phyloP scores from a whole-genome alignment of 2,329 filamentous ascomycete species.

The Beauveria rudraprayagi region DNA sequence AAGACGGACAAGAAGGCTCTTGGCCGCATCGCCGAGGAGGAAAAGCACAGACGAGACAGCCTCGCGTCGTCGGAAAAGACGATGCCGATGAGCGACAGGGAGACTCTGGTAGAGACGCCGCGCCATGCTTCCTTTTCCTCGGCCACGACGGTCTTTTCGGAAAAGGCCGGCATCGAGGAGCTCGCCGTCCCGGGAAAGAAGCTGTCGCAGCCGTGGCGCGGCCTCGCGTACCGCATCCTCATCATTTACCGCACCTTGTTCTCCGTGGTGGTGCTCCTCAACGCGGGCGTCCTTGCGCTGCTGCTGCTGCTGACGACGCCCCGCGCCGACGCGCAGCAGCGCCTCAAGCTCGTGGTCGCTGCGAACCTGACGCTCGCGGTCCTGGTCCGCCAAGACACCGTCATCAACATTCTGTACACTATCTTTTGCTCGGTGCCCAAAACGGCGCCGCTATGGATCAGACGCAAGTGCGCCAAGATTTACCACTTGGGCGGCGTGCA shows the following conservation, averaged over 20 bases:
- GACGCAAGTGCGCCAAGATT: slow-evolving; percentile 40
- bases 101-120: slow-evolving; percentile 20
- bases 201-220: slow-evolving; percentile 29
- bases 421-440: slow-evolving; percentile 38
- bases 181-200: slow-evolving; percentile 33
- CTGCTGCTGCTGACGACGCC: slow-evolving; percentile 34
- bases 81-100: slow-evolving; percentile 13
- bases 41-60: not conserved
- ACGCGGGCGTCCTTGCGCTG: slow-evolving; percentile 38
- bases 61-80: not conserved
- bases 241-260: slow-evolving; percentile 51
- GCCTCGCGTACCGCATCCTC: slow-evolving; percentile 37
- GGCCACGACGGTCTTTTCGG: slow-evolving; percentile 17
- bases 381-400: slow-evolving; percentile 43
- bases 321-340: slow-evolving; percentile 25
- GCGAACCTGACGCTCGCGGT: slow-evolving; percentile 43
- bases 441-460: slow-evolving; percentile 38
- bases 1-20: slow-evolving; percentile 47
- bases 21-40: slow-evolving; percentile 18
- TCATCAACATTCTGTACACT: slow-evolving; percentile 44
- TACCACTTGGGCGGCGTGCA: slow-evolving; percentile 46
- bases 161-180: slow-evolving; percentile 19
- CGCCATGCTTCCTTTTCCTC: slow-evolving; percentile 19
- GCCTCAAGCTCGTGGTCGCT: slow-evolving; percentile 35
- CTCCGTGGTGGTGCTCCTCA: slow-evolving; percentile 42